Evolutionary conservation across 2,329 filamentous ascomycete genomes (phyloP), one percentile per base, ranked within the genome.

Genomic region (Microsporum canis): DNA sequence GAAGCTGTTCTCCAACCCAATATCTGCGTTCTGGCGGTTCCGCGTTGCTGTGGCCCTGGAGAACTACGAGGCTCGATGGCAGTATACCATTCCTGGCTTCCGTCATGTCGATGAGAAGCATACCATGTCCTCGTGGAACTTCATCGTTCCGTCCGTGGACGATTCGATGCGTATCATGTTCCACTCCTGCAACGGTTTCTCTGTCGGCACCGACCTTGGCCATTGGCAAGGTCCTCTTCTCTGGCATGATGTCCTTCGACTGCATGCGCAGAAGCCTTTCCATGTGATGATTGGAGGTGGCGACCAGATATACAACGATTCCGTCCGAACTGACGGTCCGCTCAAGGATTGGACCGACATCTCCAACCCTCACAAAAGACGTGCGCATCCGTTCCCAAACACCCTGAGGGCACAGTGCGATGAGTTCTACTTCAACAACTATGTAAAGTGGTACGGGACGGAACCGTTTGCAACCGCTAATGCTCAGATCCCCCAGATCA

Each of bases 231-330:
- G 84, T 1, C 81, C 81, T 2, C 81, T 79, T 29, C 73, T 87
- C 34, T 86, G 84, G 84, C 83, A 85, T 64, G 84, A 86, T 64
- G 84, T 85, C 36, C 69, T 86, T 61, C 80, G 84, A 53, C 75
- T 82, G 62, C 84, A 87, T 66, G 78, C 78, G 66, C 70, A 80
- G 69, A 78, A 78, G 64, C 83, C 84, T 5, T 84, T 86, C 71
- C 82, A 85, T 68, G 81, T 84, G 65, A 88, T 87, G 86, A 82
- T 96, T 64, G 92, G 92, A 59, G 92, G 92, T 61, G 92, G 92
- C 62, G 92, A 97, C 70, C 92, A 96, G 75, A 85, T 86, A 66
- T 87, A 87, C 74, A 86, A 86, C 65, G 84, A 86, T 61, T 89
- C 88, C 29, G 89, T 97, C 65, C 83, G 92, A 64, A 89, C 96